phyloP scores from a whole-genome alignment of 2,329 filamentous ascomycete species.

The Botrytis aclada region DNA sequence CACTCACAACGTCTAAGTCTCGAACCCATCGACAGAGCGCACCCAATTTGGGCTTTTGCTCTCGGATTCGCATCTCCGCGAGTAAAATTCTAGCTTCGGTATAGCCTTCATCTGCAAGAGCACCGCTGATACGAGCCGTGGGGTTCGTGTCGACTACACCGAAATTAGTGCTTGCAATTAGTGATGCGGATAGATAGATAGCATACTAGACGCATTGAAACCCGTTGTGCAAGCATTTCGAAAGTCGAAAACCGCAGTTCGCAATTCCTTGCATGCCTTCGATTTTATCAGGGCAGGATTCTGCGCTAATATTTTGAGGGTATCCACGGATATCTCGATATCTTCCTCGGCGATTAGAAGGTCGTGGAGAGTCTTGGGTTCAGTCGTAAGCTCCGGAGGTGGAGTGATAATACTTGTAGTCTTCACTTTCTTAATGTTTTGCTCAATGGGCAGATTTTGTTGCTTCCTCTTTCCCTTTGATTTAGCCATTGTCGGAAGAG shows the following conservation, averaged over 20 bases:
- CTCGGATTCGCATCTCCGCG: constrained; percentile 67
- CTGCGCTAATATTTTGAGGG: constrained; percentile 54
- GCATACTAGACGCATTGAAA: constrained; percentile 52
- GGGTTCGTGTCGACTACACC: constrained; percentile 54
- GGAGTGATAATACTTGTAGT: constrained; percentile 38
- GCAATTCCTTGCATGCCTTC: constrained; percentile 63
- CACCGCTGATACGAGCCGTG: constrained; percentile 63
- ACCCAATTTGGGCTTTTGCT: constrained; percentile 63
- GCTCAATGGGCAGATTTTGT: constrained; percentile 40
- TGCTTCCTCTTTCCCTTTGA: constrained; percentile 48
- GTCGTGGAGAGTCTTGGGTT: constrained; percentile 51
- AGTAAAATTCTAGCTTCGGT: constrained; percentile 63
- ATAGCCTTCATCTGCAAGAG: constrained; percentile 63
- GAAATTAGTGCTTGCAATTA: constrained; percentile 20
- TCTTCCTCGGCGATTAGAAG: constrained; percentile 64
- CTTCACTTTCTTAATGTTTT: constrained; percentile 43
- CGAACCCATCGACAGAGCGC: constrained; percentile 70
- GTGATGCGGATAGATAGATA: constrained; percentile 22
- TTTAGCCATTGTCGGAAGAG: constrained; percentile 41
- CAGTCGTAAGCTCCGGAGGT: constrained; percentile 39
- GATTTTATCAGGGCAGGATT: constrained; percentile 64
- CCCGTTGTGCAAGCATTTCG: constrained; percentile 67
- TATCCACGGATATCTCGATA: constrained; percentile 65
- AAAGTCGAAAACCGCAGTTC: constrained; percentile 66
- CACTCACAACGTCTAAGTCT: constrained; percentile 66